Percentiles rank a stretch among this genome's conserved stretches.
These are phyloP conservation scores for Acacia confusa DNA, from an alignment of 306 rosid genomes.

Conservation along the genomic window DNA sequence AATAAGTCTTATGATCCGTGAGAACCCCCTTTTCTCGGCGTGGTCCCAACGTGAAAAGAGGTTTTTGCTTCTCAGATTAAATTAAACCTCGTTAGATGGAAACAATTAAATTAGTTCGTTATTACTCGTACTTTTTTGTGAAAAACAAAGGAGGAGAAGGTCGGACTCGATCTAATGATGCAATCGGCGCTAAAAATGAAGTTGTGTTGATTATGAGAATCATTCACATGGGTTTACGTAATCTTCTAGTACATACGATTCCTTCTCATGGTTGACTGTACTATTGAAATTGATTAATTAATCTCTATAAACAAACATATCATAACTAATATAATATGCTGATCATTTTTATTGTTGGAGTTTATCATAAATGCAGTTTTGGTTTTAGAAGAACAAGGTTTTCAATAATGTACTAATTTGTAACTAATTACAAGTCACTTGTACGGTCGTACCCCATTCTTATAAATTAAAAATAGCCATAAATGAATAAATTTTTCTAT, in stretches of 20 bases:
- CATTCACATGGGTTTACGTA: conserved; percentile 34
- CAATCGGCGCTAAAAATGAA: neutral
- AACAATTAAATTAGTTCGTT: neutral
- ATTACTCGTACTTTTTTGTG: neutral
- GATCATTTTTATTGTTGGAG: too few species aligned
- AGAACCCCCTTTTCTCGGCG: too few species aligned
- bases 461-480: fast-evolving
- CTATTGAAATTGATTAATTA: neutral
- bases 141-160: neutral
- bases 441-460: too few species aligned
- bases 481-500: too few species aligned
- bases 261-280: neutral
- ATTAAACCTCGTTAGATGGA: neutral
- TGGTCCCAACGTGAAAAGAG: neutral
- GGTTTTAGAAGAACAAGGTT: too few species aligned
- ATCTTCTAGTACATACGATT: neutral
- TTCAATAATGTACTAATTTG: too few species aligned
- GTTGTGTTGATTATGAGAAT: conserved; percentile 4
- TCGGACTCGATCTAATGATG: conserved; percentile 3
- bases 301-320: too few species aligned
- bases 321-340: too few species aligned
- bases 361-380: too few species aligned
- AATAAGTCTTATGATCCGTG: too few species aligned
- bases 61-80: neutral
- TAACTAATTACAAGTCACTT: too few species aligned